These are phyloP conservation scores for Citrullus amarus DNA, from an alignment of 306 rosid species.

Conservation along the genomic window DNA sequence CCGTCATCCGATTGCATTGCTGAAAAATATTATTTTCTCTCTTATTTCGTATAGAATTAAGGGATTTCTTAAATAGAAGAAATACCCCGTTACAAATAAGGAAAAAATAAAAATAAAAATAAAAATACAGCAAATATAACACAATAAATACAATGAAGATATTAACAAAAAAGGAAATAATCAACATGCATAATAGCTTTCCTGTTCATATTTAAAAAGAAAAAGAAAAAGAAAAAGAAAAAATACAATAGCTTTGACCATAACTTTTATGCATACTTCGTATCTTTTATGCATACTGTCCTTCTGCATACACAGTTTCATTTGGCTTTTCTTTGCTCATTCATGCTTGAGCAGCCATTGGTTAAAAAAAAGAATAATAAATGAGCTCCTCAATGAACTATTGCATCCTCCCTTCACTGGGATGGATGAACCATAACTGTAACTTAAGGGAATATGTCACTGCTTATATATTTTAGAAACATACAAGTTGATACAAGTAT, in stretches of 20 bases:
- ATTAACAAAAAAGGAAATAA: too few species aligned
- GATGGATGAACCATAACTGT: conserved; percentile 1
- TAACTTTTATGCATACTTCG: background rate
- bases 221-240: background rate
- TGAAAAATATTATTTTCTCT: too few species aligned
- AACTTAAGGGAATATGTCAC: background rate
- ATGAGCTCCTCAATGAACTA: background rate
- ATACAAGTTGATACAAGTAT: background rate
- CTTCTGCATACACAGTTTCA: background rate
- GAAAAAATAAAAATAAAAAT: too few species aligned
- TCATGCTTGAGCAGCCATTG: background rate
- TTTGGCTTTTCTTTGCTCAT: background rate
- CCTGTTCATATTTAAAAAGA: background rate
- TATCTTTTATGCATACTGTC: background rate
- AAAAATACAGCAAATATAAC: too few species aligned
- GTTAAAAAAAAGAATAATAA: background rate
- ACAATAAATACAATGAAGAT: too few species aligned
- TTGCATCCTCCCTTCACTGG: background rate
- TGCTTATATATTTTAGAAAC: background rate
- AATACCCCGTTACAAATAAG: too few species aligned
- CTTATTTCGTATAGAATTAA: too few species aligned
- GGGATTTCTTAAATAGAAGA: too few species aligned
- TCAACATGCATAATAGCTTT: background rate
- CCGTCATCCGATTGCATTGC: background rate
- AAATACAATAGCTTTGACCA: background rate